These are phyloP conservation scores for Zasmidium cellare DNA, from an alignment of 2,329 filamentous ascomycete species.

Conservation along the genomic window DNA sequence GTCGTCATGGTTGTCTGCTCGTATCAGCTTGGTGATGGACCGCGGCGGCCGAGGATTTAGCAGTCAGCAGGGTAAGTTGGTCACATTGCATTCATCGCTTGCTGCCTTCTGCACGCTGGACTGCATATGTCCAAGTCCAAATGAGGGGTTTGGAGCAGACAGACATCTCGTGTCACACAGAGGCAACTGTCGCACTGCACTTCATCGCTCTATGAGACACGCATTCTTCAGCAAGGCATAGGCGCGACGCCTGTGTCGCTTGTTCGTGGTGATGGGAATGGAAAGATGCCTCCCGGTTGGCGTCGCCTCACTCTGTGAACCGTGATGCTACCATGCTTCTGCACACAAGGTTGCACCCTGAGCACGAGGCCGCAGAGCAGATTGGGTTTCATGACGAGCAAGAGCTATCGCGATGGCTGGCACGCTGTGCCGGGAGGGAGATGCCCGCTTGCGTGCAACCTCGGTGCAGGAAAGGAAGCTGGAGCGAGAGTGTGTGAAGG, in stretches of 20 bases:
- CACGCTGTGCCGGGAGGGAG: not conserved
- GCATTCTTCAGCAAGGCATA: not conserved
- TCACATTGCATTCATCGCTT: not conserved
- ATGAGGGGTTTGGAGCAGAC: not conserved
- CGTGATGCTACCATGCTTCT: not conserved
- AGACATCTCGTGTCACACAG: not conserved
- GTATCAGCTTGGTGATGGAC: not conserved
- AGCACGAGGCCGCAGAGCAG: slow-evolving; percentile 1
- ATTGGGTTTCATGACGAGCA: slow-evolving; percentile 15
- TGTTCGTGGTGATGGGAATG: not conserved
- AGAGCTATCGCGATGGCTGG: slow-evolving; percentile 1
- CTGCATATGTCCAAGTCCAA: not conserved
- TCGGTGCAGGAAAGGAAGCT: not conserved
- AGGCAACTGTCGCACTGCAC: not conserved
- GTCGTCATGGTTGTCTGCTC: not conserved
- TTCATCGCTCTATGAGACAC: not conserved
- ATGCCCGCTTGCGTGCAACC: not conserved
- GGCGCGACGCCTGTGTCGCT: not conserved
- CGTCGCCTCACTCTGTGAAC: not conserved
- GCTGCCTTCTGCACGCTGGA: not conserved
- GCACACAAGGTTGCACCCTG: not conserved
- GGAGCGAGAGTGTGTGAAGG: not conserved
- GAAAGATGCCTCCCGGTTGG: not conserved
- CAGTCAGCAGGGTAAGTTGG: not conserved
- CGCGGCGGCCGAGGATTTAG: not conserved